phyloP scores from a whole-genome alignment of 2,329 filamentous ascomycete species.

The Calonectria hongkongensis region DNA sequence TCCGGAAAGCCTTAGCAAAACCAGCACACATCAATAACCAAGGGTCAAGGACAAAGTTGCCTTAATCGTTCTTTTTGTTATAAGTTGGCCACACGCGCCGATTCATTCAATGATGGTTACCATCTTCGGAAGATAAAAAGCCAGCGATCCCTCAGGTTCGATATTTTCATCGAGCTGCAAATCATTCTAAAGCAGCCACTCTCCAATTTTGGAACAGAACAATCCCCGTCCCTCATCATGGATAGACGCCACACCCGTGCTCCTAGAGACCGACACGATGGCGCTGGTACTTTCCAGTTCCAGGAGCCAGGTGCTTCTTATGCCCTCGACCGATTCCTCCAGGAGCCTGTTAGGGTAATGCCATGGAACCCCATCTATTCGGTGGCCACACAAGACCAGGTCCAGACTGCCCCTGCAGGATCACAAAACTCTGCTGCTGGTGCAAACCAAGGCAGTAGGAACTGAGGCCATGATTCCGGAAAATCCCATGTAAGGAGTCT shows the following conservation, averaged over 20 bases:
- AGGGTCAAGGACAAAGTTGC: background rate
- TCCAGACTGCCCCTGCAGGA: background rate
- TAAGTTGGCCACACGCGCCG: background rate
- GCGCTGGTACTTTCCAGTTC: background rate
- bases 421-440: background rate
- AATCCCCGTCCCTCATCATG: background rate
- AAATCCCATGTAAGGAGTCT: too few species aligned
- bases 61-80: background rate
- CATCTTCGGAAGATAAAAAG: background rate
- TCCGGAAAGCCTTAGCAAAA: background rate
- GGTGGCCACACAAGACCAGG: background rate
- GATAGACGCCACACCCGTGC: background rate
- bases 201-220: too few species aligned
- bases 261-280: background rate
- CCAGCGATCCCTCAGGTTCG: background rate
- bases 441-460: constrained; percentile 4
- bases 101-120: background rate
- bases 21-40: background rate
- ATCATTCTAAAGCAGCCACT: too few species aligned
- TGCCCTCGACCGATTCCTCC: background rate
- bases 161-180: background rate
- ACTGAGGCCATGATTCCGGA: background rate
- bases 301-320: background rate
- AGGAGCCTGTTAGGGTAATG: background rate
- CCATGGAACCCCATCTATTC: background rate